Evolutionary conservation across 2,329 filamentous ascomycete species (phyloP).

Genomic region (Nemania diffusa): DNA sequence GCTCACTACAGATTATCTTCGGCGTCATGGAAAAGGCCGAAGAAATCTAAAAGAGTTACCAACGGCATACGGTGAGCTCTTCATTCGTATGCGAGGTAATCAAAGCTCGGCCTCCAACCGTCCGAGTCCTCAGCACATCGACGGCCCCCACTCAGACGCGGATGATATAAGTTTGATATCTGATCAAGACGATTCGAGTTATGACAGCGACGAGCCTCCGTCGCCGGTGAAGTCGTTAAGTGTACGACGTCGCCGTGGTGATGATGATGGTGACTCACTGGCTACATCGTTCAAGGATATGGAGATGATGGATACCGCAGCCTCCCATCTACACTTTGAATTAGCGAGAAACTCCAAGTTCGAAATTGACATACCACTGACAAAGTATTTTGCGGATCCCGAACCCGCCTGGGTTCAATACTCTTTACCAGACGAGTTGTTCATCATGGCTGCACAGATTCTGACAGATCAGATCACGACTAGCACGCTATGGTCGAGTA

Average conservation of each 20-base stretch:
- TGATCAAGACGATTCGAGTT: slow-evolving; percentile 66
- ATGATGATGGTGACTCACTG: slow-evolving; percentile 66
- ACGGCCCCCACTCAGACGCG: slow-evolving; percentile 56
- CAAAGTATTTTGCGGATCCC: slow-evolving; percentile 68
- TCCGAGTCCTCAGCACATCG: slow-evolving; percentile 54
- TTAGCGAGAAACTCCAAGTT: slow-evolving; percentile 60
- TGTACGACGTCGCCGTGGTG: slow-evolving; percentile 54
- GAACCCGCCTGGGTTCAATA: slow-evolving; percentile 62
- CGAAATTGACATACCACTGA: slow-evolving; percentile 62
- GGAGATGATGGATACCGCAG: slow-evolving; percentile 58
- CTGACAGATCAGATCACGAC: slow-evolving; percentile 75
- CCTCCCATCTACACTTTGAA: slow-evolving; percentile 61
- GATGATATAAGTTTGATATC: slow-evolving; percentile 64
- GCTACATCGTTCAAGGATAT: slow-evolving; percentile 62
- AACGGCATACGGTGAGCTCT: slow-evolving; percentile 51
- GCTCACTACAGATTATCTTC: slow-evolving; percentile 61
- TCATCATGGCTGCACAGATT: slow-evolving; percentile 75
- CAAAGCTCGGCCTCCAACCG: slow-evolving; percentile 51
- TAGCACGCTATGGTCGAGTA: slow-evolving; percentile 55
- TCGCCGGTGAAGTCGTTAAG: slow-evolving; percentile 61
- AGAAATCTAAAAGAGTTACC: slow-evolving; percentile 53
- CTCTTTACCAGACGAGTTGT: slow-evolving; percentile 65
- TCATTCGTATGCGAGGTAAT: slow-evolving; percentile 52
- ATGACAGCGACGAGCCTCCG: slow-evolving; percentile 59
- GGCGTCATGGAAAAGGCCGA: slow-evolving; percentile 57